Evolutionary conservation across 2,329 filamentous ascomycete genomes (phyloP).

Genomic region (Beauveria scarabaeidicola): DNA sequence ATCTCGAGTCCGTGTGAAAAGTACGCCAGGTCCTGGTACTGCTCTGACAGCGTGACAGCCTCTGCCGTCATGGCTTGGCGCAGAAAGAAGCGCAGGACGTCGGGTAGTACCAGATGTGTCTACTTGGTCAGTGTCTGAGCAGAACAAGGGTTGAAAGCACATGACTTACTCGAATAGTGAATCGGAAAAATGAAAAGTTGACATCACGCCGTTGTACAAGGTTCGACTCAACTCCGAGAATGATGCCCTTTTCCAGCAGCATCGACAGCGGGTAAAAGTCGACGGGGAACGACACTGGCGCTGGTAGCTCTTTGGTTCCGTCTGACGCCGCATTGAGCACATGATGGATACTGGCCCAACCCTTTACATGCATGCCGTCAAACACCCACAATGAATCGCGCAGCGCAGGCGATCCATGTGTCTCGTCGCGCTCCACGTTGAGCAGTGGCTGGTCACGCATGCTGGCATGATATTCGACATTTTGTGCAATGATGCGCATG

Average conservation of each 20-base stretch:
- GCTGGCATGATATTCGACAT: slow-evolving; percentile 89
- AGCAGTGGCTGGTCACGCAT: slow-evolving; percentile 71
- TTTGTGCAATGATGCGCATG: slow-evolving; percentile 93
- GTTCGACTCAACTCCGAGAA: slow-evolving; percentile 86
- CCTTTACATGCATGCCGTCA: slow-evolving; percentile 74
- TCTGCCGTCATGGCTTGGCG: slow-evolving; percentile 67
- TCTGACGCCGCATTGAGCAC: slow-evolving; percentile 67
- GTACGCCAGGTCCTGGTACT: slow-evolving; percentile 82
- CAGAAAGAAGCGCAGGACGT: slow-evolving; percentile 73
- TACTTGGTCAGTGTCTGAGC: slow-evolving; percentile 25
- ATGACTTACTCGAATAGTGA: slow-evolving; percentile 68
- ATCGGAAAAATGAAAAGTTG: slow-evolving; percentile 82
- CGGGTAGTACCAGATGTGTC: slow-evolving; percentile 89
- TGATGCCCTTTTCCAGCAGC: slow-evolving; percentile 78
- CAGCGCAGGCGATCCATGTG: slow-evolving; percentile 40
- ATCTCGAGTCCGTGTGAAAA: slow-evolving; percentile 91
- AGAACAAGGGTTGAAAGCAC: background rate
- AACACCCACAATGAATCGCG: slow-evolving; percentile 92
- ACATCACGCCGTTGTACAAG: slow-evolving; percentile 88
- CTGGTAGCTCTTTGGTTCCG: slow-evolving; percentile 59
- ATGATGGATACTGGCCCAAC: slow-evolving; percentile 84
- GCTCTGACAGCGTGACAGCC: slow-evolving; percentile 71
- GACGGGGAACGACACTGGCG: slow-evolving; percentile 68
- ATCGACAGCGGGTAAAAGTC: slow-evolving; percentile 94
- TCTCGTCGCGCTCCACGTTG: slow-evolving; percentile 22